Base-by-base conservation (phyloP, 371 early-diverging fungal genomes). In the Antonospora locustae region DNA sequence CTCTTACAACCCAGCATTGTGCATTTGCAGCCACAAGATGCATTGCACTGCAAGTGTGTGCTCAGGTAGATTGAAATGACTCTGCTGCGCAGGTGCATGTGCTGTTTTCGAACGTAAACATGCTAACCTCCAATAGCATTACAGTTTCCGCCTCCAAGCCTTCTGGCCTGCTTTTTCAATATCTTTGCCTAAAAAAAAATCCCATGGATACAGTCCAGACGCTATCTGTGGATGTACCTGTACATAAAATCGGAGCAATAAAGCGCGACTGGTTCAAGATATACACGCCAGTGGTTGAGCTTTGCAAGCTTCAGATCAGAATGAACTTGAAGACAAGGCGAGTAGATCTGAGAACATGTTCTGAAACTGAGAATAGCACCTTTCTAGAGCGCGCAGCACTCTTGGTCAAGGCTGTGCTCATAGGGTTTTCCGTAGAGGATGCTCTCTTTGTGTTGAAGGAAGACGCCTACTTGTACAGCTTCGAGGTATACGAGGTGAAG, bases 401-500 rank as follows among this genome's bases (percentile, higher is more conserved):
- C 84, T 59, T 73, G 59, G 56, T 75, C 20, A 45, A 50, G 88
- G 59, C 94, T 86, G 70, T 92, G 84, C 76, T 88, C 81, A 53
- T 86, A 84, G 48, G 96, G 85, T 77, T 97, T 90, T 75, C 79
- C 85, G 25, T 81, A 78, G 65, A 96, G 88, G 38, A 94, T 83
- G 73, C 81, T 80, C 44, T 77, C 85, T 25, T 93, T 86, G 30
- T 95, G 87, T 73, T 86, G 85, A 67, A 79, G 87, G 38, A 86
- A 76, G 71, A 74, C 69, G 63, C 64, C 14, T 70, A 39, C 48
- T 69, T 92, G 66, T 92, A 95, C 65, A 79, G 85, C 12, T 95
- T 97, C 72, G 90, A 94, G 60, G 83, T 93, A 72, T 88, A 90
- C 77, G 97, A 97, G 71, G 86, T 97, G 29, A 88, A 90, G 78